These are phyloP conservation scores for Ajuga reptans DNA, from an alignment of 305 asterid genomes.

Conservation along the genomic window DNA sequence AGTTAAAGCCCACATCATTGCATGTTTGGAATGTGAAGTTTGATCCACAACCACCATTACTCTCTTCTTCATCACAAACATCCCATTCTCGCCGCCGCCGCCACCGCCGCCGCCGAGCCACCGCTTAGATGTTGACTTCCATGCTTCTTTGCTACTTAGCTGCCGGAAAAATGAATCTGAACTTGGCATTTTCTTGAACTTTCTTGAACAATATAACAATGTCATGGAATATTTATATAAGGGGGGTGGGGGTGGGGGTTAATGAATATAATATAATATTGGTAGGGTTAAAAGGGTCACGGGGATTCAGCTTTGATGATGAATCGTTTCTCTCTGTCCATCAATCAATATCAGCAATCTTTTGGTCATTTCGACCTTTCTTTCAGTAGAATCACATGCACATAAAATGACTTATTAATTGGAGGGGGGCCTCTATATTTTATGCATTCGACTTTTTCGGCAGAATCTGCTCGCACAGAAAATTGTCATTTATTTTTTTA, in stretches of 20 bases:
- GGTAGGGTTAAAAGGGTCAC: constrained; percentile 38
- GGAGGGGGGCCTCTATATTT: too few relatives aligned
- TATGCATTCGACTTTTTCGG: too few relatives aligned
- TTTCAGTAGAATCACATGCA: constrained; percentile 14
- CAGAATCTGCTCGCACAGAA: too few relatives aligned
- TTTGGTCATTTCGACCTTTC: too few relatives aligned
- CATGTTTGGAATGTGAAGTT: constrained; percentile 56
- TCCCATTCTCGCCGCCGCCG: constrained; percentile 30
- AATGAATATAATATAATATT: background rate
- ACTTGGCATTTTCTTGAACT: constrained; percentile 34
- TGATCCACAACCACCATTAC: constrained; percentile 93
- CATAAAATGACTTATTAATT: background rate
- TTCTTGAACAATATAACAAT: background rate
- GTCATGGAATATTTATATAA: constrained; percentile 1
- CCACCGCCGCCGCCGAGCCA: constrained; percentile 38
- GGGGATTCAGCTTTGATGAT: constrained; percentile 49
- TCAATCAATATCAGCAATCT: constrained; percentile 26
- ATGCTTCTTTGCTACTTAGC: constrained; percentile 56
- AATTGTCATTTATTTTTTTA: too few relatives aligned
- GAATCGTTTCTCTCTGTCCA: constrained; percentile 9
- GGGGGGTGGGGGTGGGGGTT: background rate
- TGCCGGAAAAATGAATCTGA: constrained; percentile 61
- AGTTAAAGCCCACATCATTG: constrained; percentile 95
- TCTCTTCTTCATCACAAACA: constrained; percentile 58
- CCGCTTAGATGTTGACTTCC: constrained; percentile 52